Evolutionary conservation across 2,329 filamentous ascomycete genomes (phyloP), one percentile per base, ranked within the genome.

Genomic region (Hansfordia pulvinata): DNA sequence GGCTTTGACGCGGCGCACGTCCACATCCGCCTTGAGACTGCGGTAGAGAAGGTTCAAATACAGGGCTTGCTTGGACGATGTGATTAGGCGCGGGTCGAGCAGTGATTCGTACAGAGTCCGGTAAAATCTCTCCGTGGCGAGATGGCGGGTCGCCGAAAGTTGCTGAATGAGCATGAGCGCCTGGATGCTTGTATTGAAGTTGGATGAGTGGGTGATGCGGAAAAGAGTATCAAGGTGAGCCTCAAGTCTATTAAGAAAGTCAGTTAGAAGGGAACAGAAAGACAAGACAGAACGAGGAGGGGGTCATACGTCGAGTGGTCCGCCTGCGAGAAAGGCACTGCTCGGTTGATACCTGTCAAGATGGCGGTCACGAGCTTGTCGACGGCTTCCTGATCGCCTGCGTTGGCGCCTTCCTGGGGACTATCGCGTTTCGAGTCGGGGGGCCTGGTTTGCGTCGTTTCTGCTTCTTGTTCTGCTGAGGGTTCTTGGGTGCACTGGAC

Each of bases 181-280:
- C 53, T 98, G 90, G 19, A 98, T 83, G 47, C 85, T 90, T 1
- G 90, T 98, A 56, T 96, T 98, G 67, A 98, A 96, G 53, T 98
- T 98, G 30, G 88, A 84, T 1, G 88, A 96, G 54, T 98, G 90
- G 0, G 90, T 93, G 43, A 98, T 90, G 42, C 75, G 77, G 66
- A 94, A 98, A 15, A 98, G 67, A 3, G 88, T 94, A 47, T 96
- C 80, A 30, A 98, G 70, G 45, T 98, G 88, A 31, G 77, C 75
- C 44, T 92, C 82, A 37, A 96, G 71, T 14, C 75, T 80, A 36
- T 21, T 30, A 16, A 19, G 12, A 29, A 28, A 17, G n/a, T 11
- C 17, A 11, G 11, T 8, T 42, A 33, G 15, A 23, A 19, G 8
- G 46, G 35, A 27, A 45, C 43, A 41, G 22, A 20, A 20, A 11